Evolutionary conservation across 1,284 basidiomycete genomes (phyloP).

Genomic region (Leccinum ponderosum): DNA sequence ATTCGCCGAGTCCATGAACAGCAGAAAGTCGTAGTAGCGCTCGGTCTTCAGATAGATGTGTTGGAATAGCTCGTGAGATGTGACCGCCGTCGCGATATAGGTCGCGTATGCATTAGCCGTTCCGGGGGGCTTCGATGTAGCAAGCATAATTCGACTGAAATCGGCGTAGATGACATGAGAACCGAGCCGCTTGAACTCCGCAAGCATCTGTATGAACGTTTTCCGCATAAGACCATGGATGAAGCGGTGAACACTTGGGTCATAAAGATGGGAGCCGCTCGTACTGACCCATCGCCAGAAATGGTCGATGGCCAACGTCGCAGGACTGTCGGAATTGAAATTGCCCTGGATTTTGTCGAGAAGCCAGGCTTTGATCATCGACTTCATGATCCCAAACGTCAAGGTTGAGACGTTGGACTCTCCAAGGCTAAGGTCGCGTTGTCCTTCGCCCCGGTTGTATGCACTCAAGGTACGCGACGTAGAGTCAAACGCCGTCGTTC

Average conservation of each 20-base stretch:
- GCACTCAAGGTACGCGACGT: slow-evolving; percentile 91
- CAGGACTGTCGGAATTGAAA: slow-evolving; percentile 61
- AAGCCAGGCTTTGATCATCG: slow-evolving; percentile 92
- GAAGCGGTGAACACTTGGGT: slow-evolving; percentile 93
- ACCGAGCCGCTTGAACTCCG: slow-evolving; percentile 95
- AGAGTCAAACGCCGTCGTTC: slow-evolving; percentile 91
- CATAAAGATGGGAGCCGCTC: slow-evolving; percentile 84
- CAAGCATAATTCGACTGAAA: slow-evolving; percentile 87
- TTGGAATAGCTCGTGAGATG: slow-evolving; percentile 94
- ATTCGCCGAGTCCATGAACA: slow-evolving; percentile 97
- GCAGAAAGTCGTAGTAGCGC: slow-evolving; percentile 91
- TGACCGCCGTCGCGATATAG: slow-evolving; percentile 92
- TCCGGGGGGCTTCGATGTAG: slow-evolving; percentile 95
- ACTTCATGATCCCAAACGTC: slow-evolving; percentile 84
- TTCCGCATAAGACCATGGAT: slow-evolving; percentile 97
- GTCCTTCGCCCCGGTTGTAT: slow-evolving; percentile 78
- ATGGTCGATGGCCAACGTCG: slow-evolving; percentile 77
- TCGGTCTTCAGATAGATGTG: slow-evolving; percentile 88
- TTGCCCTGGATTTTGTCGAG: slow-evolving; percentile 79
- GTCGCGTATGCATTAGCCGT: slow-evolving; percentile 95
- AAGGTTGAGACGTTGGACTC: slow-evolving; percentile 92
- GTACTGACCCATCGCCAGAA: slow-evolving; percentile 99
- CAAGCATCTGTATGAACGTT: slow-evolving; percentile 94
- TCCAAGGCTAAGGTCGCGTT: slow-evolving; percentile 82
- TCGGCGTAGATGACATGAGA: slow-evolving; percentile 96